A percentile compares a stretch with the other conserved stretches of the same genome.
Conservation (phyloP, 2,329 filamentous ascomycete genomes). For the Xylariaceae sp. region DNA sequence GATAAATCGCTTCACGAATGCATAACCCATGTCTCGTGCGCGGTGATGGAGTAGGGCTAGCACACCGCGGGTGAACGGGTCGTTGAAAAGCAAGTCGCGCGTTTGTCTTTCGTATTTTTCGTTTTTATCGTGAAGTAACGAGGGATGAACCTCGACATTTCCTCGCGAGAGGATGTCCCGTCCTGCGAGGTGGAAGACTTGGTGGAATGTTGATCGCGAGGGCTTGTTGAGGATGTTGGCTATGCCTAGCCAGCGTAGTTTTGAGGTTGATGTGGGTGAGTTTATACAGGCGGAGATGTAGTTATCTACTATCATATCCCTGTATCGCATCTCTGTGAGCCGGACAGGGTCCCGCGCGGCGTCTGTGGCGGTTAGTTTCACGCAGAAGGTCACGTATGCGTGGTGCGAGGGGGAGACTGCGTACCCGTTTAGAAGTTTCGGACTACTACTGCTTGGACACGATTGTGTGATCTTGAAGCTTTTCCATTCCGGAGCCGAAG, state of each 20-base stretch:
- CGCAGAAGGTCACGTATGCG: constrained; percentile 21
- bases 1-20: constrained; percentile 10
- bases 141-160: neutral
- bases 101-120: neutral
- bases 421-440: constrained; percentile 14
- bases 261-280: neutral
- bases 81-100: neutral
- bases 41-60: neutral
- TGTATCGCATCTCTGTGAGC: constrained; percentile 15
- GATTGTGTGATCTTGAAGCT: constrained; percentile 9
- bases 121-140: neutral
- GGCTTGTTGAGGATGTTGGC: constrained; percentile 1
- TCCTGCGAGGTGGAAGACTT: neutral
- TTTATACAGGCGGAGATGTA: constrained; percentile 1
- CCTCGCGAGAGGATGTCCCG: neutral
- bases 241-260: constrained; percentile 18
- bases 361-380: constrained; percentile 1
- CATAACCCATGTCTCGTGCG: neutral
- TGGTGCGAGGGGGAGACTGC: constrained; percentile 11
- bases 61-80: constrained; percentile 8
- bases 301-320: constrained; percentile 21
- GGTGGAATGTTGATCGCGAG: neutral
- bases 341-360: too few relatives aligned
- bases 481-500: neutral
- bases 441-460: neutral